phyloP scores from a whole-genome alignment of 345 rosid genomes.

The Arabis alpina region DNA sequence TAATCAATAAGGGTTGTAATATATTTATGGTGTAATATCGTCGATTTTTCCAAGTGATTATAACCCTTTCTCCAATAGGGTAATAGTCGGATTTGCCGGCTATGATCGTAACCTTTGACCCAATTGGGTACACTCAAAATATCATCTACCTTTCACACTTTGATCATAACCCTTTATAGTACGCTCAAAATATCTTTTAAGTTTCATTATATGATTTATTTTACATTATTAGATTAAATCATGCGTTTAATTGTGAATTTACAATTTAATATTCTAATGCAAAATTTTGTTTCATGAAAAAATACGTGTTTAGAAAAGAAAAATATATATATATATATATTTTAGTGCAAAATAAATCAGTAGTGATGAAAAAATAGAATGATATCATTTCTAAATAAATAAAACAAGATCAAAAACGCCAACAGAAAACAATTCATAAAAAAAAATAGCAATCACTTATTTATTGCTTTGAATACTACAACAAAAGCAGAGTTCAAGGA shows the following conservation, averaged over 20 bases:
- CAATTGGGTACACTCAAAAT: neutral
- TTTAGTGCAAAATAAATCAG: neutral
- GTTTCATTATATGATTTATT: neutral
- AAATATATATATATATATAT: no score
- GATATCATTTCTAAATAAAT: no score
- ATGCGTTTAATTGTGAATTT: no score
- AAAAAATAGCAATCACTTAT: no score
- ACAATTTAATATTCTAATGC: no score
- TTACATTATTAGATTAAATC: no score
- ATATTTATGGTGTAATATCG: neutral
- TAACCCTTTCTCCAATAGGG: neutral
- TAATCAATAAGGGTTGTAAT: neutral
- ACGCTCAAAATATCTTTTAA: neutral
- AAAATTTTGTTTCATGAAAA: no score
- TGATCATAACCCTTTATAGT: neutral
- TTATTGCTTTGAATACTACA: no score
- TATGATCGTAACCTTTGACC: neutral
- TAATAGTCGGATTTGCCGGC: neutral
- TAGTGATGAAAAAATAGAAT: no score
- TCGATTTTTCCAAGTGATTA: neutral
- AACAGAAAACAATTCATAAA: neutral
- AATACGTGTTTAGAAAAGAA: no score
- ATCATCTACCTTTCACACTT: neutral
- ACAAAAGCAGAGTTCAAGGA: no score
- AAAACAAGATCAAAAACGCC: neutral